Evolutionary conservation across 2,329 filamentous ascomycete genomes (phyloP).

Genomic region (Penicillium sclerotiorum): DNA sequence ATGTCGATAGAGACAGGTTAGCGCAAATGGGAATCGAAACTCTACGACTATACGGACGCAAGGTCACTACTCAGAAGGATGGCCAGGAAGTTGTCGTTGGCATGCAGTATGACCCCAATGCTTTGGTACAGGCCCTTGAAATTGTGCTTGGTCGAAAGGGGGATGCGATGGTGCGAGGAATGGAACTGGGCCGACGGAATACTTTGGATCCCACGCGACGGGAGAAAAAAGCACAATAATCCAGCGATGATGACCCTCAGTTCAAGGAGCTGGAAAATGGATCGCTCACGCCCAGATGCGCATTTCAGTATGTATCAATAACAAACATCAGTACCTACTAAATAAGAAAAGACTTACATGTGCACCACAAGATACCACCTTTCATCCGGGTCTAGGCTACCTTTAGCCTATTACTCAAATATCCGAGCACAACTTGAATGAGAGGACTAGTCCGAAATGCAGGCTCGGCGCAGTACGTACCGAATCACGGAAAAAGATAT

Average conservation of each 20-base stretch:
- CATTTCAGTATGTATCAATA: no score
- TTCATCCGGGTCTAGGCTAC: no score
- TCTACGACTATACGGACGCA: slow-evolving; percentile 74
- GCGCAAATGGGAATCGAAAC: slow-evolving; percentile 72
- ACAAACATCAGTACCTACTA: no score
- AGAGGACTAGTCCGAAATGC: no score
- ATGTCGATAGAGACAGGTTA: slow-evolving; percentile 68
- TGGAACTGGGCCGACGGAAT: slow-evolving; percentile 59
- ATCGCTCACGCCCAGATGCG: no score
- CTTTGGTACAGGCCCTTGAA: slow-evolving; percentile 73
- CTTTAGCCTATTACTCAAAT: no score
- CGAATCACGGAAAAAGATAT: slow-evolving; percentile 1
- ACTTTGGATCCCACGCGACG: slow-evolving; percentile 50
- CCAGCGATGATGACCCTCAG: no score
- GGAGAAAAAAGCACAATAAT: slow-evolving; percentile 19
- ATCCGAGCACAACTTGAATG: no score
- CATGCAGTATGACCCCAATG: slow-evolving; percentile 74
- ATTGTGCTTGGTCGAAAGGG: slow-evolving; percentile 70
- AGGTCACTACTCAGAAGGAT: slow-evolving; percentile 45
- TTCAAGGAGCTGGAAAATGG: no score
- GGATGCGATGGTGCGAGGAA: slow-evolving; percentile 52
- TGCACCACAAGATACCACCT: no score
- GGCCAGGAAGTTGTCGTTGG: slow-evolving; percentile 54
- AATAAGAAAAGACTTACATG: no score
- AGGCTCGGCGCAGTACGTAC: background rate